phyloP scores from a whole-genome alignment of 352 stramenopile genomes.

The Globisporangium spinosum region DNA sequence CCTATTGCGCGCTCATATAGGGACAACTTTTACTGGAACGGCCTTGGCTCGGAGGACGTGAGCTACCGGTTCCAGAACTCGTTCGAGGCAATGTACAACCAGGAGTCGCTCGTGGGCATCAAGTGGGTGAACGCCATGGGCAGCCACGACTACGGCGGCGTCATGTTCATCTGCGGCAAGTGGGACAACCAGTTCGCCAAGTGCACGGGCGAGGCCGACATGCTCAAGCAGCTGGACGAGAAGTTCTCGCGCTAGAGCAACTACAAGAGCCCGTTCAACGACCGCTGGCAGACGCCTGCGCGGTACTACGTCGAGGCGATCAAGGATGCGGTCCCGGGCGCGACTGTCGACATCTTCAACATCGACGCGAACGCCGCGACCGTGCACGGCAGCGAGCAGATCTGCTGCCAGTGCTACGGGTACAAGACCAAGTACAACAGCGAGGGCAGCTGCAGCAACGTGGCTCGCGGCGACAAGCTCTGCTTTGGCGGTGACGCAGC shows the following conservation, averaged over 20 bases:
- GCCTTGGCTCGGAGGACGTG: slow-evolving; percentile 57
- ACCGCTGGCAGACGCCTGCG: slow-evolving; percentile 61
- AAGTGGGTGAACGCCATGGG: slow-evolving; percentile 72
- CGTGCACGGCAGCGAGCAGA: slow-evolving; percentile 58
- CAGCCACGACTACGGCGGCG: slow-evolving; percentile 69
- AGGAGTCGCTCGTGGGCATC: slow-evolving; percentile 39
- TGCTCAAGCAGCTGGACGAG: slow-evolving; percentile 61
- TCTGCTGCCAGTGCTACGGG: slow-evolving; percentile 84
- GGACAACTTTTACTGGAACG: slow-evolving; percentile 75
- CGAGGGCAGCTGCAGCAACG: slow-evolving; percentile 35
- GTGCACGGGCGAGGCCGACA: slow-evolving; percentile 47
- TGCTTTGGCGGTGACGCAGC: slow-evolving; percentile 50
- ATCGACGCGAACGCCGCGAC: slow-evolving; percentile 61
- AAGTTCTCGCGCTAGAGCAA: slow-evolving; percentile 57
- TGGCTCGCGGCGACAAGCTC: slow-evolving; percentile 40
- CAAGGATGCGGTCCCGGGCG: slow-evolving; percentile 23
- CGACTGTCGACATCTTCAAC: slow-evolving; percentile 70
- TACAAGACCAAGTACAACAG: slow-evolving; percentile 61
- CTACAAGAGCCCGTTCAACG: slow-evolving; percentile 62
- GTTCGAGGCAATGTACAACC: slow-evolving; percentile 65
- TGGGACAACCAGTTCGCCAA: slow-evolving; percentile 60
- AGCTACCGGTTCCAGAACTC: slow-evolving; percentile 61
- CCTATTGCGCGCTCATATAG: slow-evolving; percentile 12
- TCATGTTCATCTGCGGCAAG: slow-evolving; percentile 77
- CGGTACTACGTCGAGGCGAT: slow-evolving; percentile 67